A percentile compares a stretch with the other conserved stretches of the same genome.
Conservation (phyloP, 495 filamentous ascomycete genomes). For the Aspergillus egyptiacus region DNA sequence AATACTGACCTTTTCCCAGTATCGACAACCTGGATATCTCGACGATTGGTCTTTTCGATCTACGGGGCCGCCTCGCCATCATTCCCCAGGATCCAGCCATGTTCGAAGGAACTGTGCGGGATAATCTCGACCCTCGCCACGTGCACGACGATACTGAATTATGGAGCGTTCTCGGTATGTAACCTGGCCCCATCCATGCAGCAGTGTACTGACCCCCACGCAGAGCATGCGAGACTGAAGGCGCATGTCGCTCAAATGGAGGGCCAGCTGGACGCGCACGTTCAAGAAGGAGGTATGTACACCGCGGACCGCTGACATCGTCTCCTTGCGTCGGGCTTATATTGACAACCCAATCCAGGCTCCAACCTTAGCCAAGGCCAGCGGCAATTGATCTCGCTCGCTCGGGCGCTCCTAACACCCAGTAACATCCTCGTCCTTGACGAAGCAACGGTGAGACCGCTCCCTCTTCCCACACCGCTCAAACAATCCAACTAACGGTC, state of each 20-base stretch:
- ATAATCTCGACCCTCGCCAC: conserved; percentile 93
- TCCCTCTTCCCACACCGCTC: neutral
- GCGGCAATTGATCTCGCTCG: conserved; percentile 87
- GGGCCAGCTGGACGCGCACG: conserved; percentile 79
- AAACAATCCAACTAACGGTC: conserved; percentile 15
- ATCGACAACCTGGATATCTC: conserved; percentile 89
- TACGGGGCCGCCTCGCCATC: conserved; percentile 87
- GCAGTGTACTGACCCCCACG: conserved; percentile 20
- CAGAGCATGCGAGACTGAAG: conserved; percentile 90
- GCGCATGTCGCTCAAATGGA: conserved; percentile 86
- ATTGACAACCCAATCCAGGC: conserved; percentile 34
- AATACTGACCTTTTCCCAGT: conserved; percentile 26
- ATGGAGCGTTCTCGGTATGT: conserved; percentile 90
- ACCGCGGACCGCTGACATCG: neutral
- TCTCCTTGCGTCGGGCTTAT: neutral
- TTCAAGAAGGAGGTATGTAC: conserved; percentile 85
- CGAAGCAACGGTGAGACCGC: conserved; percentile 68
- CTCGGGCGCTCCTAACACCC: conserved; percentile 86
- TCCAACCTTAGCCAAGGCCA: conserved; percentile 60
- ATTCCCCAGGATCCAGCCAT: conserved; percentile 98
- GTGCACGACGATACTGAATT: conserved; percentile 96
- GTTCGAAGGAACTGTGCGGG: conserved; percentile 92
- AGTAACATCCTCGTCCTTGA: conserved; percentile 97
- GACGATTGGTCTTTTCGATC: conserved; percentile 81
- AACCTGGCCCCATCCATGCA: conserved; percentile 7